These are phyloP conservation scores for Brassica rapa DNA, from an alignment of 345 rosid species.

Conservation along the genomic window DNA sequence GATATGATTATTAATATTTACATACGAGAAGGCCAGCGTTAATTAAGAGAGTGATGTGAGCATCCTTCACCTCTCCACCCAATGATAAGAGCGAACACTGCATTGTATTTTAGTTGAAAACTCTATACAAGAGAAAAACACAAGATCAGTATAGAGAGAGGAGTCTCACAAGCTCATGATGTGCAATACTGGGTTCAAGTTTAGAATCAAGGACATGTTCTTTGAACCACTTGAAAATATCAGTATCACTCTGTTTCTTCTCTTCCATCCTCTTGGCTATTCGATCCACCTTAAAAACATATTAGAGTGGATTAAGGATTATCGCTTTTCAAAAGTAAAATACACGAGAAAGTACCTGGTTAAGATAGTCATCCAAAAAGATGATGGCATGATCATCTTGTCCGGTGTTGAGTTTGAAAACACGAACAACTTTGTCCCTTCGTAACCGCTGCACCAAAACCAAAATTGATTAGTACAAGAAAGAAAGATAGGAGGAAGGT, in stretches of 20 bases:
- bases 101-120: constrained; percentile 8
- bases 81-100: constrained; percentile 71
- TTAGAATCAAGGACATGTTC: constrained; percentile 66
- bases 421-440: constrained; percentile 70
- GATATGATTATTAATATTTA: neutral
- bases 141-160: neutral
- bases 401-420: constrained; percentile 84
- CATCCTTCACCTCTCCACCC: constrained; percentile 78
- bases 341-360: constrained; percentile 51
- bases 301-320: neutral
- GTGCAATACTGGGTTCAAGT: constrained; percentile 73
- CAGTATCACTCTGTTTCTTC: constrained; percentile 53
- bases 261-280: constrained; percentile 69
- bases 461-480: too few species aligned
- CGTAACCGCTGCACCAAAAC: constrained; percentile 60
- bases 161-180: constrained; percentile 76
- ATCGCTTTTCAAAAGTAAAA: neutral
- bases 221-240: constrained; percentile 78
- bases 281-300: constrained; percentile 49
- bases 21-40: constrained; percentile 91
- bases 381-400: constrained; percentile 90
- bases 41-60: constrained; percentile 68
- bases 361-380: constrained; percentile 80
- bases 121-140: neutral
- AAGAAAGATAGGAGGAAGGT: neutral